Evolutionary conservation across 2,329 filamentous ascomycete genomes (phyloP).

Genomic region (Neurospora crassa): DNA sequence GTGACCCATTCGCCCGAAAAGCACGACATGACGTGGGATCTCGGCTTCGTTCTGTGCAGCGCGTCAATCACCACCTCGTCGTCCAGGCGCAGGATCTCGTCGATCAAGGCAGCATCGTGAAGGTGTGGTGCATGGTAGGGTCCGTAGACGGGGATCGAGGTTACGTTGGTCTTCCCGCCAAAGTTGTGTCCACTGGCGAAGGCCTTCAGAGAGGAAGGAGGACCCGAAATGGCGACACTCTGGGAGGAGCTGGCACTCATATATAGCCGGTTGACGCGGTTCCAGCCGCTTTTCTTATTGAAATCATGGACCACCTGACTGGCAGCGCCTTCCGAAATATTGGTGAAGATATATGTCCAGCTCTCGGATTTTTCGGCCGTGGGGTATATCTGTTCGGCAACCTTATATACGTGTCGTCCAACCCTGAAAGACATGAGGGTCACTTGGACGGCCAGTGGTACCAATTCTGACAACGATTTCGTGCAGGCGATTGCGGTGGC

Average conservation of each 20-base stretch:
- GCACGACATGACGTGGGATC: conserved; percentile 41
- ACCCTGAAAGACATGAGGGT: conserved; percentile 58
- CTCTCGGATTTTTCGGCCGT: conserved; percentile 38
- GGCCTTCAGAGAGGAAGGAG: conserved; percentile 36
- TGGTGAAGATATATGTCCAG: conserved; percentile 60
- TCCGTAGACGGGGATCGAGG: conserved; percentile 43
- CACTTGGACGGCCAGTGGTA: conserved; percentile 53
- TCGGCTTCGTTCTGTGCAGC: conserved; percentile 33
- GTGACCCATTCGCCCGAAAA: conserved; percentile 34
- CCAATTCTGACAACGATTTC: conserved; percentile 49
- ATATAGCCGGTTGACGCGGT: conserved; percentile 38
- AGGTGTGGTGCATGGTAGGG: conserved; percentile 49
- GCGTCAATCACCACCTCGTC: conserved; percentile 28
- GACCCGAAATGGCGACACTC: conserved; percentile 44
- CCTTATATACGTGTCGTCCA: conserved; percentile 44
- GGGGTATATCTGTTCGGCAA: conserved; percentile 37
- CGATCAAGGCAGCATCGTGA: conserved; percentile 34
- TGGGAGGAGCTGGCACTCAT: conserved; percentile 41
- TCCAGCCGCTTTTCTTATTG: conserved; percentile 27
- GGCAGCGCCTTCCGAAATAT: conserved; percentile 40
- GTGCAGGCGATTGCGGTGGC: conserved; percentile 57
- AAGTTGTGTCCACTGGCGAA: conserved; percentile 32
- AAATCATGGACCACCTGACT: conserved; percentile 45
- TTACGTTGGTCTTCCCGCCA: conserved; percentile 27
- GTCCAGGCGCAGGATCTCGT: conserved; percentile 34